Evolutionary conservation across 208 protist genomes (phyloP).

Genomic region (Lotmaria passim): DNA sequence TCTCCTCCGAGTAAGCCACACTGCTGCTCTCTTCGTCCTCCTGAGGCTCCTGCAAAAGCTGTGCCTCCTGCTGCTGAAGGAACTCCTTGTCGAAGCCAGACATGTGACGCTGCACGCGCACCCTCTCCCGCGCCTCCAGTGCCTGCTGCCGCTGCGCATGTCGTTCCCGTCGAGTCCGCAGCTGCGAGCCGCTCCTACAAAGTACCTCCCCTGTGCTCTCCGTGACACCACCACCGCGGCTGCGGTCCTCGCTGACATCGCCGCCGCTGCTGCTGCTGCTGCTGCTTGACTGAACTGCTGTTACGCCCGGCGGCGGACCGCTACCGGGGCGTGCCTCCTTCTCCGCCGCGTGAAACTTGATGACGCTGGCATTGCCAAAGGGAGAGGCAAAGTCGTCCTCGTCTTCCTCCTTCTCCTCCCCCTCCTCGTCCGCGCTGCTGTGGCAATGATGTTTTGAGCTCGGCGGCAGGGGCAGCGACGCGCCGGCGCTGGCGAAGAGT

Average conservation of each 20-base stretch:
- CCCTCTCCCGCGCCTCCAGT: constrained; percentile 18
- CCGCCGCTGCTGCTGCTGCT: constrained; percentile 7
- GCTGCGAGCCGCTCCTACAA: not conserved
- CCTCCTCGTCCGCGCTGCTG: not conserved
- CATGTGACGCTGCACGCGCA: constrained; percentile 35
- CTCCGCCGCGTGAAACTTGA: constrained; percentile 24
- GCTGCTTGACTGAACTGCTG: constrained; percentile 1
- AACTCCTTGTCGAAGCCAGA: constrained; percentile 37
- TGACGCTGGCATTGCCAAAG: constrained; percentile 31
- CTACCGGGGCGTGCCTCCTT: not conserved
- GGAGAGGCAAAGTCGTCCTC: constrained; percentile 13
- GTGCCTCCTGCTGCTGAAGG: constrained; percentile 30
- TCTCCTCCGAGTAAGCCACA: not conserved
- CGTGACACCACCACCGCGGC: not conserved
- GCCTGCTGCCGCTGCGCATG: constrained; percentile 13
- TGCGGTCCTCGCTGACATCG: not conserved
- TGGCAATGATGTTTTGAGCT: not conserved
- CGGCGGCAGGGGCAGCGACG: not conserved
- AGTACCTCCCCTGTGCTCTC: too few species aligned
- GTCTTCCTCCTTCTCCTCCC: constrained; percentile 9
- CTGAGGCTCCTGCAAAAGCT: constrained; percentile 18
- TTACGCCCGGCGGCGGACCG: not conserved
- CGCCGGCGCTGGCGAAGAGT: constrained; percentile 8
- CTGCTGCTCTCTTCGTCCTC: constrained; percentile 1
- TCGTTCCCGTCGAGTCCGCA: constrained; percentile 10